Evolutionary conservation across 495 filamentous ascomycete species (phyloP).

Genomic region (Pyrenula aspistea): DNA sequence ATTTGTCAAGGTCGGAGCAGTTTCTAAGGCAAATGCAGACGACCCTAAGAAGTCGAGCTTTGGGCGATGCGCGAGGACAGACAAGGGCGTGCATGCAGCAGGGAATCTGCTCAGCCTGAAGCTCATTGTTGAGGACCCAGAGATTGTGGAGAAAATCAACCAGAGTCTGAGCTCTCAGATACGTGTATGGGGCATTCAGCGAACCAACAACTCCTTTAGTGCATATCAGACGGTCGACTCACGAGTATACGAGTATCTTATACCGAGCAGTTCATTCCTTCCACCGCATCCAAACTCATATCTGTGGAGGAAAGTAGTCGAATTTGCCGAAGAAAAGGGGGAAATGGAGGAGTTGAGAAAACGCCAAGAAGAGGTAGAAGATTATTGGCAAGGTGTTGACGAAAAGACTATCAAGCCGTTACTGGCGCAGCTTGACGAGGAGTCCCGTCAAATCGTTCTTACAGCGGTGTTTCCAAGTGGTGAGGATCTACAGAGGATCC

Average conservation of each 20-base stretch:
- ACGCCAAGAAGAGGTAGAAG: slow-evolving; percentile 63
- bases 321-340: slow-evolving; percentile 57
- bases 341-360: slow-evolving; percentile 52
- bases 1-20: slow-evolving; percentile 78
- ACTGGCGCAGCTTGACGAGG: slow-evolving; percentile 40
- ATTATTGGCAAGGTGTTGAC: slow-evolving; percentile 72
- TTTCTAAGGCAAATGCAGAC: slow-evolving; percentile 90
- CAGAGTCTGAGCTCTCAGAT: slow-evolving; percentile 74
- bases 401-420: slow-evolving; percentile 65
- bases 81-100: slow-evolving; percentile 96
- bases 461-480: slow-evolving; percentile 25
- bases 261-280: slow-evolving; percentile 81
- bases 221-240: slow-evolving; percentile 89
- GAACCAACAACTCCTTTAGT: slow-evolving; percentile 76
- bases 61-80: slow-evolving; percentile 85
- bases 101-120: slow-evolving; percentile 94
- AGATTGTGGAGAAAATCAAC: slow-evolving; percentile 87
- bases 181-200: slow-evolving; percentile 80
- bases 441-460: slow-evolving; percentile 25
- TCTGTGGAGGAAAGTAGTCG: slow-evolving; percentile 64
- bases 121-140: slow-evolving; percentile 82
- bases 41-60: slow-evolving; percentile 95
- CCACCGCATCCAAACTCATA: slow-evolving; percentile 83
- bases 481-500: slow-evolving; percentile 8
- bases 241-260: slow-evolving; percentile 89